Evolutionary conservation across 345 rosid genomes (phyloP), one percentile per base, ranked within the genome.

Genomic region (Moringa oleifera): DNA sequence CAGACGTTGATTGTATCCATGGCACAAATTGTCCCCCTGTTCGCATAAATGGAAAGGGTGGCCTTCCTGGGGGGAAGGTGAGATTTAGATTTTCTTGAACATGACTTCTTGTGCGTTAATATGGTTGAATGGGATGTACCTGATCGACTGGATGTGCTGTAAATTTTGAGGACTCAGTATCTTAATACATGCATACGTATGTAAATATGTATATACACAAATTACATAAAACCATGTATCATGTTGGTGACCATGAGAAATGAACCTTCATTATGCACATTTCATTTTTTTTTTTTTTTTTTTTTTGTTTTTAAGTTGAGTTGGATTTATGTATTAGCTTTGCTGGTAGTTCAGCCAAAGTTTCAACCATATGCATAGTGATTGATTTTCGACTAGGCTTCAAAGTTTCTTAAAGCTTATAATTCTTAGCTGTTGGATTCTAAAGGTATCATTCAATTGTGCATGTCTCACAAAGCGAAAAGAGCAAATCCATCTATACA

Each of bases 11-110:
- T 58, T 90, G 96, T 72, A 80, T 79, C 58, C 70, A 75, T 28
- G 95, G 86, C 24, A 90, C 96, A 51, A 78, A 81, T 67, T 94
- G 97, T 22, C 99, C 97, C 58, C 96, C 93, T 79, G 97, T 90
- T 69, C 85, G 65, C 41, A 71, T 94, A 31, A 90, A 80, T 33
- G 89, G 73, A 68, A 85, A 83, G 54, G 97, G 97, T 72, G 96
- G 97, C 59, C 95, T 90, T 76, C 99, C 97, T 0, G 93, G 97
- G 60, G 99, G 96, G 58, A 94, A 85, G 96, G 97, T 90, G 58
- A 58, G 84, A 58, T 53, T 58, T 33, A 24, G 24, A 41, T 55
- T 37, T 8, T 49, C 18, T 20, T 33, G 50, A 56, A 20, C 5
- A 9, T 64, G 9, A 33, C 33, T 25, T 57, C 22, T 18, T 46